Conservation (phyloP, 169 alveolate genomes). For the Eimeria zaria region DNA sequence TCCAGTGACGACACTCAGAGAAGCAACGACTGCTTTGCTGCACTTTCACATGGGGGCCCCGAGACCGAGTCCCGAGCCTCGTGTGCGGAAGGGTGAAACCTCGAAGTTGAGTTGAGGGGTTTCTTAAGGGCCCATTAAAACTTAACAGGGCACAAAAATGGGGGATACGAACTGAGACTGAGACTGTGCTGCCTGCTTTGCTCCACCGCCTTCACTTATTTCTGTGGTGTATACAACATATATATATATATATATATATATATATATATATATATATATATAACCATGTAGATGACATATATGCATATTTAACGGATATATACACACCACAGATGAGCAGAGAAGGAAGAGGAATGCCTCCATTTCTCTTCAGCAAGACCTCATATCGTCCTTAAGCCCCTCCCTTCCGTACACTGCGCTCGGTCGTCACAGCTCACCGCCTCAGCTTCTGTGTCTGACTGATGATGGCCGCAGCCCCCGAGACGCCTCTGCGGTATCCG, state of each 20-base stretch:
- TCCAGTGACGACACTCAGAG: not conserved
- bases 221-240: not conserved
- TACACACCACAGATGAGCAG: no score
- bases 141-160: not conserved
- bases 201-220: not conserved
- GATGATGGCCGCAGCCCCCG: not conserved
- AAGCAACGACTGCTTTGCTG: not conserved
- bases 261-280: no score
- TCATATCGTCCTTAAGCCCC: not conserved
- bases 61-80: not conserved
- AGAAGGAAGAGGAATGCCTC: no score
- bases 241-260: not conserved
- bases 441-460: not conserved
- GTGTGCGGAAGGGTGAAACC: not conserved
- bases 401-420: not conserved
- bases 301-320: no score
- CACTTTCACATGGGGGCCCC: not conserved
- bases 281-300: no score
- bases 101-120: not conserved
- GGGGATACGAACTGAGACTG: not conserved
- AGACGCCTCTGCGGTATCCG: conserved; percentile 19
- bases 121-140: not conserved
- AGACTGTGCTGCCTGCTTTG: not conserved
- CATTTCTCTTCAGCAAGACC: not conserved
- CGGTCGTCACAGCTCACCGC: not conserved